Percentiles rank a stretch among this genome's conserved stretches.
phyloP scores from a whole-genome alignment of 2,329 filamentous ascomycete genomes.

The Malbranchea zuffiana region DNA sequence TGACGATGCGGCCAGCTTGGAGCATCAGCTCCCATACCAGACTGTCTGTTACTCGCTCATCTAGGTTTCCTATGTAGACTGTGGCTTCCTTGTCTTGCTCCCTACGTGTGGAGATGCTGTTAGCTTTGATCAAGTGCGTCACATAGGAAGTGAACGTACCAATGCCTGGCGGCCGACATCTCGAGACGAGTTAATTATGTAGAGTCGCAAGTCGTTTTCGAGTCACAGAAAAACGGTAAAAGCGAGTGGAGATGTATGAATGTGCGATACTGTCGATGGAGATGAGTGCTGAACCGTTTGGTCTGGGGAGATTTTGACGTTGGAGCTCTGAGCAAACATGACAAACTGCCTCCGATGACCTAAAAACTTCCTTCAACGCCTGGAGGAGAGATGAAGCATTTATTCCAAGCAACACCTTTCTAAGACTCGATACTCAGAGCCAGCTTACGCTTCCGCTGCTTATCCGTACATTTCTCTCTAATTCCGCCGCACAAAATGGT shows the following conservation, averaged over 20 bases:
- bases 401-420: not conserved
- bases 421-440: no score
- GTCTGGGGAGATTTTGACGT: not conserved
- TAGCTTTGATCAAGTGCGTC: constrained; percentile 15
- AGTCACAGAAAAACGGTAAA: no score
- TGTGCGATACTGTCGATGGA: no score
- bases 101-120: constrained; percentile 39
- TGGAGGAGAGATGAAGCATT: not conserved
- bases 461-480: not conserved
- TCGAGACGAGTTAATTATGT: not conserved
- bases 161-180: constrained; percentile 66
- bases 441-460: no score
- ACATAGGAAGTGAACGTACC: constrained; percentile 40
- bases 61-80: constrained; percentile 95
- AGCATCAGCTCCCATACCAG: constrained; percentile 97
- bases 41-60: constrained; percentile 84
- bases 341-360: constrained; percentile 7
- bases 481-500: constrained; percentile 32
- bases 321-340: constrained; percentile 7
- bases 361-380: not conserved
- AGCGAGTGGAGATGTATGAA: no score
- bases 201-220: no score
- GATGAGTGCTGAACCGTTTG: no score
- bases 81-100: constrained; percentile 98
- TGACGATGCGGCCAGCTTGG: constrained; percentile 92